Conservation (phyloP, 2,329 filamentous ascomycete species). For the Aspergillus niger region DNA sequence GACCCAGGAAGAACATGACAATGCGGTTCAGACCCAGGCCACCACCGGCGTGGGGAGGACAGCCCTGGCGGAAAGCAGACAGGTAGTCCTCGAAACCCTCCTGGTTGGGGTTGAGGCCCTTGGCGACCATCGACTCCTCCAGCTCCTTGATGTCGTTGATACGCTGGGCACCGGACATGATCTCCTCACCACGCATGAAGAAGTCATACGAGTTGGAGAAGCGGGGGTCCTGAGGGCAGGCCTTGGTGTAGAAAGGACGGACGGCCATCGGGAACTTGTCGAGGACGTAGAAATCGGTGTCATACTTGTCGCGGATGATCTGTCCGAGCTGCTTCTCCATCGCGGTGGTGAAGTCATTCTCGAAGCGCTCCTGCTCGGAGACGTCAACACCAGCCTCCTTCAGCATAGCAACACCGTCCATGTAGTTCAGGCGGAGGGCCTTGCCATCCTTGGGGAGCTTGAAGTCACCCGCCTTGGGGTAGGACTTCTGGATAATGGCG, state of each 20-base stretch:
- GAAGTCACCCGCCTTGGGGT: conserved; percentile 54
- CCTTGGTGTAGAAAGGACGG: conserved; percentile 89
- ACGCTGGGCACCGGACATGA: conserved; percentile 68
- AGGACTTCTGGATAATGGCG: conserved; percentile 50
- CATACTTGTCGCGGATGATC: conserved; percentile 82
- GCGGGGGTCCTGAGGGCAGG: conserved; percentile 66
- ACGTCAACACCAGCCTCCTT: conserved; percentile 54
- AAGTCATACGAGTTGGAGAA: conserved; percentile 71
- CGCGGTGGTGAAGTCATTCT: conserved; percentile 51
- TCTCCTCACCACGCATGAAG: conserved; percentile 71
- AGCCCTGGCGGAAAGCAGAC: conserved; percentile 65
- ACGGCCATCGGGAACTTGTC: conserved; percentile 93
- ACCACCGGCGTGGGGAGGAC: conserved; percentile 65
- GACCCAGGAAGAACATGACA: conserved; percentile 66
- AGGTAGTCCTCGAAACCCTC: conserved; percentile 66
- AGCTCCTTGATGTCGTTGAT: conserved; percentile 64
- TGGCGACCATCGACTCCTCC: conserved; percentile 58
- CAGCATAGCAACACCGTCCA: conserved; percentile 51
- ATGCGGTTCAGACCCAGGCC: conserved; percentile 68
- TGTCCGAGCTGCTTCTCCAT: conserved; percentile 73
- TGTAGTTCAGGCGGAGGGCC: conserved; percentile 52
- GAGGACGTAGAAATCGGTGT: conserved; percentile 93
- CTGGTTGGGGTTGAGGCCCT: conserved; percentile 61
- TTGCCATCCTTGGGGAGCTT: conserved; percentile 52
- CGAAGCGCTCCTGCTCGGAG: conserved; percentile 51